A percentile compares a stretch with the other conserved stretches of the same genome.
Conservation (phyloP, 306 rosid genomes). For the Cucumis cinereus region DNA sequence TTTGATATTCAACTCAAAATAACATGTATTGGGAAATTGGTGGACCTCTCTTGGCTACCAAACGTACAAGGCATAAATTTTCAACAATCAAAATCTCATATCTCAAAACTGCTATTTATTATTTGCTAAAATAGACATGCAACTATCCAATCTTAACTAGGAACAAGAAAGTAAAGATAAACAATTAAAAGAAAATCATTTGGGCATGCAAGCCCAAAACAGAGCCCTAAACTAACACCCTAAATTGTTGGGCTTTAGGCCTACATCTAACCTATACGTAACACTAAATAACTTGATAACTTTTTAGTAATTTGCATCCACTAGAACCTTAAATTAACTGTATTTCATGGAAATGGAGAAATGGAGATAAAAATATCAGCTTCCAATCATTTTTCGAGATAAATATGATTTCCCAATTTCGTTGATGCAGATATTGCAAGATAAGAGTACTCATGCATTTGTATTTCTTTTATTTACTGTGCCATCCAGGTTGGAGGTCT, state of each 20-base stretch:
- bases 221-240: too few relatives aligned
- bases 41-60: too few relatives aligned
- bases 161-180: too few relatives aligned
- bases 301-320: neutral
- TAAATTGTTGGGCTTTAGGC: neutral
- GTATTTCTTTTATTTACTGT: slow-evolving; percentile 2
- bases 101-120: too few relatives aligned
- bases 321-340: neutral
- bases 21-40: too few relatives aligned
- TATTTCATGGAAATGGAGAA: neutral
- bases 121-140: neutral
- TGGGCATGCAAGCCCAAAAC: too few relatives aligned
- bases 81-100: neutral
- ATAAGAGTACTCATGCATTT: neutral
- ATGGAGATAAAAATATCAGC: neutral
- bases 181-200: too few relatives aligned
- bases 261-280: neutral
- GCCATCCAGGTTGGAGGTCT: slow-evolving; percentile 82
- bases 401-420: neutral
- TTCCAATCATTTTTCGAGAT: neutral
- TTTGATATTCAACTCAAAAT: too few relatives aligned
- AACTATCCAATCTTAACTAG: neutral
- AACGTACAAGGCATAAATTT: neutral
- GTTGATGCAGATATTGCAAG: neutral
- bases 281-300: neutral